A percentile compares a stretch with the other conserved stretches of the same genome.
phyloP scores from a whole-genome alignment of 2,329 filamentous ascomycete genomes.

The Penicillium glabrum region DNA sequence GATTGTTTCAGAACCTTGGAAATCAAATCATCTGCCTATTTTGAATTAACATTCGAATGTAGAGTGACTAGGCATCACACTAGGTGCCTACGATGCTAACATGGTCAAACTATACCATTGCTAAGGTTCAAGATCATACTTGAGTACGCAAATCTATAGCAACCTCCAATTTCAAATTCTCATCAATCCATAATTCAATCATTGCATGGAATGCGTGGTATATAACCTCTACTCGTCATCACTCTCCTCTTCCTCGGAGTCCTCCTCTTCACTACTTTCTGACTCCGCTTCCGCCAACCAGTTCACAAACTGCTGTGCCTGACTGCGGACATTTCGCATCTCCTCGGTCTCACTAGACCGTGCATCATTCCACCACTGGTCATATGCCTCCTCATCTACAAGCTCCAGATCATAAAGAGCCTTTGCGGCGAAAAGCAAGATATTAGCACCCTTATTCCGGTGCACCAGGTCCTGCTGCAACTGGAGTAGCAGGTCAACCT shows the following conservation, averaged over 20 bases:
- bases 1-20: background rate
- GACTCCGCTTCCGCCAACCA: conserved; percentile 77
- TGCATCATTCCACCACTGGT: conserved; percentile 83
- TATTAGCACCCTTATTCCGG: conserved; percentile 61
- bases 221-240: conserved; percentile 6
- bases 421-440: conserved; percentile 77
- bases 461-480: conserved; percentile 77
- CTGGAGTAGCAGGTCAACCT: conserved; percentile 80
- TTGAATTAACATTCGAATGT: too few species aligned
- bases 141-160: background rate
- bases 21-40: too few species aligned
- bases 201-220: background rate
- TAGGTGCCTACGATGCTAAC: too few species aligned
- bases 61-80: too few species aligned
- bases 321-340: conserved; percentile 69
- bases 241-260: conserved; percentile 36
- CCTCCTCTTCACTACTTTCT: conserved; percentile 53
- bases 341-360: conserved; percentile 66
- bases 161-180: background rate
- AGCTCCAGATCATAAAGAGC: conserved; percentile 83
- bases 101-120: too few species aligned
- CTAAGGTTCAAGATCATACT: too few species aligned
- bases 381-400: conserved; percentile 82
- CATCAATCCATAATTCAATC: background rate
- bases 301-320: conserved; percentile 77